phyloP scores from a whole-genome alignment of 1,284 basidiomycete species.

The Chalciporus sp. region DNA sequence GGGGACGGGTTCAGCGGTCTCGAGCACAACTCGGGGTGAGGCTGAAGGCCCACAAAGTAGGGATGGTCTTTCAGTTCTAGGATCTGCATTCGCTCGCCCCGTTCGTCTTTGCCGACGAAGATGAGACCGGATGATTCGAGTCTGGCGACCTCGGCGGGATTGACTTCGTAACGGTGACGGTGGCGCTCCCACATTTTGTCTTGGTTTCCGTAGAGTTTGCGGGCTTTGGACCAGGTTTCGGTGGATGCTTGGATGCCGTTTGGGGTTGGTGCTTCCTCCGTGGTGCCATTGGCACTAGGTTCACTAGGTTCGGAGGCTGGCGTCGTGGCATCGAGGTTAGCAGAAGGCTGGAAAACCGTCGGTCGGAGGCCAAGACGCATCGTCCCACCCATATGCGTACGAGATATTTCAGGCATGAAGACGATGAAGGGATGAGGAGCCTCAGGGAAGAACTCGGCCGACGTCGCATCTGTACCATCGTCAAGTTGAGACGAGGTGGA shows the following conservation, averaged over 20 bases:
- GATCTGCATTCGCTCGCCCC: conserved; percentile 97
- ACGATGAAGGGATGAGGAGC: conserved; percentile 79
- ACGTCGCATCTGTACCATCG: conserved; percentile 73
- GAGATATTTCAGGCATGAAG: conserved; percentile 99
- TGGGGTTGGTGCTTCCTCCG: conserved; percentile 15
- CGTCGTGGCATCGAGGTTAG: conserved; percentile 17
- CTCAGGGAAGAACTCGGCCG: conserved; percentile 75
- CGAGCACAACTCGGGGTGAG: conserved; percentile 98
- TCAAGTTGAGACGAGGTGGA: conserved; percentile 9
- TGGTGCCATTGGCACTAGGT: conserved; percentile 7
- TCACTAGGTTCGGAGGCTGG: conserved; percentile 17
- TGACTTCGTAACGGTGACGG: conserved; percentile 97
- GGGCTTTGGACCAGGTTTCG: conserved; percentile 66
- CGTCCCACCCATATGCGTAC: conserved; percentile 97
- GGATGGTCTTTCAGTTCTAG: conserved; percentile 92
- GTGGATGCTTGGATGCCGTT: conserved; percentile 37
- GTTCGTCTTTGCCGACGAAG: conserved; percentile 96
- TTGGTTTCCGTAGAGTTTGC: conserved; percentile 85
- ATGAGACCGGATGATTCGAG: conserved; percentile 73
- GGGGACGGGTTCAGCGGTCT: conserved; percentile 98
- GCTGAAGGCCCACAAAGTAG: conserved; percentile 94
- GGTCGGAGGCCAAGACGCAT: conserved; percentile 97
- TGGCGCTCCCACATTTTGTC: conserved; percentile 95
- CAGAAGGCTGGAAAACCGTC: conserved; percentile 76
- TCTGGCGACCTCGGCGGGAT: conserved; percentile 82